Evolutionary conservation across 1,139 yeast genomes (phyloP), one percentile per base, ranked within the genome.

Genomic region (Geotrichum bryndzae): DNA sequence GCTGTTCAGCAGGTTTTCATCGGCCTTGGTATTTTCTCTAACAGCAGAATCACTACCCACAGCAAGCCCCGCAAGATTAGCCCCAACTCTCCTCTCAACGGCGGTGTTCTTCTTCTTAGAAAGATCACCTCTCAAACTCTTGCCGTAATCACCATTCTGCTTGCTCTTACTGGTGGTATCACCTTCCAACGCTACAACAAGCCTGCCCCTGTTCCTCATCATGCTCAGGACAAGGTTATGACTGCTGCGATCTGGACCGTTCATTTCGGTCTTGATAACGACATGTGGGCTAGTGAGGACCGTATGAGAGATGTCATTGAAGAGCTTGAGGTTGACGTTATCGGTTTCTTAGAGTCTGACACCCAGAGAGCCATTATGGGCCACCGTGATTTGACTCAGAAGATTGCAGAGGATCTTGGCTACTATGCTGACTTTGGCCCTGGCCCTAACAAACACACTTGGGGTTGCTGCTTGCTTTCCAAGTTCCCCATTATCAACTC

Each of bases 211-310:
- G 75, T 76, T 63, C 98, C 98, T 29, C 86, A 84, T 71, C 94
- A 92, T 70, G 86, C 88, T 29, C 86, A 86, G 13, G 83, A 91
- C 11, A 82, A 85, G 69, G 75, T 90, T 2, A 84, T 94, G 70
- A 91, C 96, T 1, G 92, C 97, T 0, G 99, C 97, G 71, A 92
- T 94, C 66, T 94, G 99, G 99, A 94, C 99, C 50, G 87, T 94
- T 66, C 99, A 94, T 76, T 94, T 94, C 72, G 99, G 97, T 25
- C 81, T 94, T 61, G 99, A 94, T 73, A 94, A 94, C 73, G 97
- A 92, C 73, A 88, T 94, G 96, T 94, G 99, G 99, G 95, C 96
- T 0, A 85, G 94, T 67, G 98, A 94, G 76, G 85, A 84, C 53
- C 83, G 98, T 69, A 92, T 94, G 97, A 79, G 86, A 62, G 86